Percentiles rank a stretch among this genome's conserved stretches.
phyloP scores from a whole-genome alignment of 2,329 filamentous ascomycete species.

The Chrysoporthe puriensis region DNA sequence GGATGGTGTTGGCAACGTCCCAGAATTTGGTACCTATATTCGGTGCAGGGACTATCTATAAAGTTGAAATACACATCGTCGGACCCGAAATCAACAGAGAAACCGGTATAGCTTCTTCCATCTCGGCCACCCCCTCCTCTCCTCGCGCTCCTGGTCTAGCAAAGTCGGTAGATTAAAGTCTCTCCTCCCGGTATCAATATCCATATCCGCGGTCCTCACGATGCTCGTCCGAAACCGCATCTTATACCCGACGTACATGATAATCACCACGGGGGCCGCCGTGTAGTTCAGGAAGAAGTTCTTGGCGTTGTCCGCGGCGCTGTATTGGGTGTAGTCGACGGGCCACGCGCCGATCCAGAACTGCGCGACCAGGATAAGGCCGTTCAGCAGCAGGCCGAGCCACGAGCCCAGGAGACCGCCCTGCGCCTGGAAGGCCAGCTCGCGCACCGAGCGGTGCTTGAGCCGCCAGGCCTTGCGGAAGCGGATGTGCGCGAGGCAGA shows the following conservation, averaged over 20 bases:
- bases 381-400: conserved; percentile 76
- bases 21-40: background rate
- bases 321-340: conserved; percentile 54
- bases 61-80: background rate
- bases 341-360: conserved; percentile 88
- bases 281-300: conserved; percentile 77
- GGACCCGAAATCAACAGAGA: conserved; percentile 58
- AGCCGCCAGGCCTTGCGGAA: conserved; percentile 80
- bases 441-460: conserved; percentile 70
- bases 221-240: conserved; percentile 70
- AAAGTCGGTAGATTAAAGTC: conserved; percentile 82
- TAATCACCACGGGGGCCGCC: conserved; percentile 68
- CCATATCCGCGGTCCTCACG: conserved; percentile 75
- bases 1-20: background rate
- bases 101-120: conserved; percentile 80
- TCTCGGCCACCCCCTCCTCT: conserved; percentile 70
- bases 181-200: conserved; percentile 81
- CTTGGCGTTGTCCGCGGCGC: conserved; percentile 51
- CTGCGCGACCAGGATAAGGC: conserved; percentile 76
- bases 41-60: background rate
- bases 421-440: conserved; percentile 82
- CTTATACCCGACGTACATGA: conserved; percentile 77
- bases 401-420: conserved; percentile 80
- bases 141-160: conserved; percentile 77
- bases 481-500: conserved; percentile 89